These are phyloP conservation scores for Boletus semigastroideus DNA, from an alignment of 1,284 basidiomycete genomes.

Conservation along the genomic window DNA sequence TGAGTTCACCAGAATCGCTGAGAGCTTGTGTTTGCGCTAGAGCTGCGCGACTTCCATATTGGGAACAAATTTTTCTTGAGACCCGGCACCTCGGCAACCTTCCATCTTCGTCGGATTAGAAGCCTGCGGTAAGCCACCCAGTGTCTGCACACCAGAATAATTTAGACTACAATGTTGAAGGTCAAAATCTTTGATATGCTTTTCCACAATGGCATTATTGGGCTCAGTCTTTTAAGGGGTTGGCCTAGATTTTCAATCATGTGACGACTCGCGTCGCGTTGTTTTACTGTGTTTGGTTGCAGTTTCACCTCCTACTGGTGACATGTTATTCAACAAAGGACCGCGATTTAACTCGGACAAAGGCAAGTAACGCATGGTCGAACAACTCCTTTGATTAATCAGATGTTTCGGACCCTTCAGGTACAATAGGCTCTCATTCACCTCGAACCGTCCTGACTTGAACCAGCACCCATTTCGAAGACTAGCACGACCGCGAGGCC, in stretches of 20 bases:
- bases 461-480: slow-evolving; percentile 38
- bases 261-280: slow-evolving; percentile 23
- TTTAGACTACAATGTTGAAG: too few species aligned
- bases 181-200: too few species aligned
- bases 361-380: slow-evolving; percentile 26
- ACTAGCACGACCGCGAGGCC: slow-evolving; percentile 15
- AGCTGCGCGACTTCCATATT: too few species aligned
- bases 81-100: too few species aligned
- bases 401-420: slow-evolving; percentile 38
- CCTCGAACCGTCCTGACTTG: slow-evolving; percentile 11
- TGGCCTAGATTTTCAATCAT: slow-evolving; percentile 29
- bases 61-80: too few species aligned
- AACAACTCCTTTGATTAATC: background rate
- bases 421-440: slow-evolving; percentile 27
- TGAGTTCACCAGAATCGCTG: too few species aligned
- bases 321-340: slow-evolving; percentile 42
- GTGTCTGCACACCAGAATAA: too few species aligned
- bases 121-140: too few species aligned
- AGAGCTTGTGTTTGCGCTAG: too few species aligned
- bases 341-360: slow-evolving; percentile 41
- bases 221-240: too few species aligned
- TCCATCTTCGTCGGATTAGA: too few species aligned
- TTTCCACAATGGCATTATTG: too few species aligned
- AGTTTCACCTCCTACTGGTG: slow-evolving; percentile 6
- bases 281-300: slow-evolving; percentile 23